Conservation (phyloP, 2,329 filamentous ascomycete species). For the Orbilia quercus region DNA sequence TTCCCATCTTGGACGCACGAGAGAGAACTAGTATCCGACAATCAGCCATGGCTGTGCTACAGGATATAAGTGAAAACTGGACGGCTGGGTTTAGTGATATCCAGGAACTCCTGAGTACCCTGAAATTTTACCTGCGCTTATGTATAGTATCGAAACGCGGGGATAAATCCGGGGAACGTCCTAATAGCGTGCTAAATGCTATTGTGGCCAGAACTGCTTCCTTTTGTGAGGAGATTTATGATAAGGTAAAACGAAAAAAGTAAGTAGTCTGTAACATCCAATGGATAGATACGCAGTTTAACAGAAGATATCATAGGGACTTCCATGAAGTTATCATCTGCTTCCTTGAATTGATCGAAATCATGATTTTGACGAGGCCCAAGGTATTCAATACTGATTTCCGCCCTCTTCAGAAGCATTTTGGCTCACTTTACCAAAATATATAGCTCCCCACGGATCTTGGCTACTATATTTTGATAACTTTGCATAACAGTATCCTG, state of each 20-base stretch:
- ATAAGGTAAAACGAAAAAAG: slow-evolving; percentile 51
- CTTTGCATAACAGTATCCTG: slow-evolving; percentile 35
- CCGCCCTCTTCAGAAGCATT: not conserved
- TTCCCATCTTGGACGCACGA: slow-evolving; percentile 22
- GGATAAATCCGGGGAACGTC: slow-evolving; percentile 3
- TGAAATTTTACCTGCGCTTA: slow-evolving; percentile 41
- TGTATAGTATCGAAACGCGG: slow-evolving; percentile 22
- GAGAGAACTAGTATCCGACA: slow-evolving; percentile 21
- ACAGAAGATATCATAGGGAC: slow-evolving; percentile 14
- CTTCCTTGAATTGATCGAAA: slow-evolving; percentile 46
- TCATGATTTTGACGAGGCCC: slow-evolving; percentile 34
- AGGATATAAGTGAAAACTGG: slow-evolving; percentile 54
- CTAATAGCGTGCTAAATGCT: slow-evolving; percentile 43
- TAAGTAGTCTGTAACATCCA: slow-evolving; percentile 6
- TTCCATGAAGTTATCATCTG: slow-evolving; percentile 45
- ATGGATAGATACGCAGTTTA: not conserved
- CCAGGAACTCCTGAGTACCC: slow-evolving; percentile 23
- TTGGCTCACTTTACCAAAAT: slow-evolving; percentile 4
- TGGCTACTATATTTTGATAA: slow-evolving; percentile 50
- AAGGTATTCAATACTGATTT: slow-evolving; percentile 20
- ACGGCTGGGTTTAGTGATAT: slow-evolving; percentile 40
- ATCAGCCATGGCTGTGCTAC: slow-evolving; percentile 41
- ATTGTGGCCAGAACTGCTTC: slow-evolving; percentile 46
- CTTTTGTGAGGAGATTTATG: slow-evolving; percentile 49
- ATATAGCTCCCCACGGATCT: slow-evolving; percentile 43